Percentiles rank a stretch among this genome's conserved stretches.
Evolutionary conservation across 1,139 yeast genomes (phyloP).

Genomic region (Yamadazyma buinensis): DNA sequence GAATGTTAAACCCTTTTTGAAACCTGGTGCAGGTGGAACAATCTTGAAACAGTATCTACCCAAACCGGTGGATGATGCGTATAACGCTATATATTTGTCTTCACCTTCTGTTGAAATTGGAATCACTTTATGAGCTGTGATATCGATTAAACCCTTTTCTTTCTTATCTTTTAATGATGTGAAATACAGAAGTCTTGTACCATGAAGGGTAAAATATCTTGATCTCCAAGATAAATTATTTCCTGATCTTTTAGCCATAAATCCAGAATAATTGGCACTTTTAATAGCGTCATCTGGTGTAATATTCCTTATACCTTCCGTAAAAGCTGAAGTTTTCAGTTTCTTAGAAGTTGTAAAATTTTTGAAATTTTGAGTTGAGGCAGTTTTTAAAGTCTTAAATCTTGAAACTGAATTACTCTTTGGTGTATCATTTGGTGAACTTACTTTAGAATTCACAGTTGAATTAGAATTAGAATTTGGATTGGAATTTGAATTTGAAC

Average conservation of each 20-base stretch:
- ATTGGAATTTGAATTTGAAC: slow-evolving; percentile 8
- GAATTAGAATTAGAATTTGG: slow-evolving; percentile 6
- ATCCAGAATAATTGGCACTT: slow-evolving; percentile 78
- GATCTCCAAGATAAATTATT: slow-evolving; percentile 89
- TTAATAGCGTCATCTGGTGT: slow-evolving; percentile 77
- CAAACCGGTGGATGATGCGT: slow-evolving; percentile 90
- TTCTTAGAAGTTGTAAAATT: slow-evolving; percentile 42
- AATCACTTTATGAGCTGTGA: slow-evolving; percentile 88
- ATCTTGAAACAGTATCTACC: slow-evolving; percentile 90
- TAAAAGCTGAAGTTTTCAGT: slow-evolving; percentile 85
- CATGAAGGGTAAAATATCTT: slow-evolving; percentile 85
- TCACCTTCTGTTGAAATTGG: slow-evolving; percentile 50
- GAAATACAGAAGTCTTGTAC: slow-evolving; percentile 88
- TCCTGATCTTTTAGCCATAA: slow-evolving; percentile 90
- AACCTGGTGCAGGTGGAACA: slow-evolving; percentile 97
- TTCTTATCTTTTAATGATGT: slow-evolving; percentile 72
- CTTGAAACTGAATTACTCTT: slow-evolving; percentile 20
- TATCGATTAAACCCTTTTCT: slow-evolving; percentile 92
- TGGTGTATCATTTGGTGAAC: slow-evolving; percentile 6
- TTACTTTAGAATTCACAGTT: background rate
- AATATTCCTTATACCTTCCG: slow-evolving; percentile 80
- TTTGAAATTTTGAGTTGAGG: slow-evolving; percentile 44
- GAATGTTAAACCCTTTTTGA: slow-evolving; percentile 88
- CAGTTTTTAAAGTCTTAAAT: slow-evolving; percentile 39
- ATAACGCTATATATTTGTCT: slow-evolving; percentile 76